Evolutionary conservation across 768 basidiomycete species (phyloP), one percentile per base, ranked within the genome.

Genomic region (Candolleomyces aberdarensis): DNA sequence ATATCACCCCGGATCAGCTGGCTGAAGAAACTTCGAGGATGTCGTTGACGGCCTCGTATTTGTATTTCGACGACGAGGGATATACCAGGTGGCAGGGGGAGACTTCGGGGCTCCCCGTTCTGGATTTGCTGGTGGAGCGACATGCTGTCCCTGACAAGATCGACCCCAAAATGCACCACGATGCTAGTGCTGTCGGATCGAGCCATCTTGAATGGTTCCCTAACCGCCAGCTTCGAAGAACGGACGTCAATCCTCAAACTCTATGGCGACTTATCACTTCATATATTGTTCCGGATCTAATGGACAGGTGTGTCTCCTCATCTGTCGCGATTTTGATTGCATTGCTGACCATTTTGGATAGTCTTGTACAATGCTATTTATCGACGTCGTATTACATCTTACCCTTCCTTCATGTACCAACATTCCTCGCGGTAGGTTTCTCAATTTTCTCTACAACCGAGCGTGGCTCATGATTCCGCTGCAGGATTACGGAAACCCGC

Each of bases 301-400:
- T 97, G 93, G 94, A 97, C 74, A 94, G 85, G 94, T 92, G 66
- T 68, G 80, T 70, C 5, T 48, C 3, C 48, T 62, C 47, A 32
- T 50, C 7, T 43, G 17, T 56, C 56, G 39, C 41, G 29, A 26
- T 57, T 53, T 31, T 6, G 36, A 56, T 63, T 60, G 65, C 63
- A 65, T 48, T 66, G 58, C 58, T 57, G 58, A 60, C 43, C 56
- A 29, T 59, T 40, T 58, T 53, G 55, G 51, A 51, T 58, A 92
- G 90, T 67, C 80, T 92, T 61, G 89, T 92, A 3, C 90, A 91
- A 67, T 91, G 87, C 72, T 92, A 88, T 74, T 76, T 97, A 60
- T 95, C 92, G 20, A 97, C 95, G 44, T 91, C 94, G n/a, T 93
- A 93, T 71, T 93, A 96, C 62, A 81, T 96, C 59, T 85, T 96